phyloP scores from a whole-genome alignment of 176 grass and related monocot genomes.

The Carex scoparia region DNA sequence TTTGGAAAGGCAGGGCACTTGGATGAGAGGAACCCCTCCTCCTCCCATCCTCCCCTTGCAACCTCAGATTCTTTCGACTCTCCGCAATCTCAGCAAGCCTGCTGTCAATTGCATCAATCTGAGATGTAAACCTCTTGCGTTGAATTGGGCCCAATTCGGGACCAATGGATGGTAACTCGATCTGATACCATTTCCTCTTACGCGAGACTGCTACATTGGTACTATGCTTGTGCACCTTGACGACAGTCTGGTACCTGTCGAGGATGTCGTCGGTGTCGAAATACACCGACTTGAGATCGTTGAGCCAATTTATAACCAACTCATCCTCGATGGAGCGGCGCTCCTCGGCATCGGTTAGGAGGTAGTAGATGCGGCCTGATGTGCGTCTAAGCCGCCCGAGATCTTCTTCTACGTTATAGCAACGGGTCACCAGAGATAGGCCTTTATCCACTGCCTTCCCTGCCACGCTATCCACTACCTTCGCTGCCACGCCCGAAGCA shows the following conservation, averaged over 20 bases:
- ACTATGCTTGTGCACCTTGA: not conserved
- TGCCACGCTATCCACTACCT: not conserved
- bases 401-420: constrained; percentile 28
- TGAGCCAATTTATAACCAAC: constrained; percentile 29
- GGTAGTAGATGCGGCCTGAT: constrained; percentile 5
- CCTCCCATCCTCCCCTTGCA: constrained; percentile 14
- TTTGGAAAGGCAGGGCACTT: not conserved
- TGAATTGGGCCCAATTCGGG: not conserved
- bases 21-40: not conserved
- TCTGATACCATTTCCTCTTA: constrained; percentile 34
- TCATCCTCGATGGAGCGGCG: constrained; percentile 29
- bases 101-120: constrained; percentile 29
- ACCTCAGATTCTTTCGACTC: not conserved
- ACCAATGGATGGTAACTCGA: not conserved
- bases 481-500: not conserved
- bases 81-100: constrained; percentile 13
- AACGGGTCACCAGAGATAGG: not conserved
- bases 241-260: constrained; percentile 23
- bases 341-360: constrained; percentile 37
- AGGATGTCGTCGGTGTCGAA: constrained; percentile 40
- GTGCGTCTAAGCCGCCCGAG: constrained; percentile 19
- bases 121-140: not conserved
- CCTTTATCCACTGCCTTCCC: not conserved
- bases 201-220: not conserved
- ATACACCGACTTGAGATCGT: constrained; percentile 11